Conservation (phyloP, 345 rosid genomes). For the Clausena lansium region DNA sequence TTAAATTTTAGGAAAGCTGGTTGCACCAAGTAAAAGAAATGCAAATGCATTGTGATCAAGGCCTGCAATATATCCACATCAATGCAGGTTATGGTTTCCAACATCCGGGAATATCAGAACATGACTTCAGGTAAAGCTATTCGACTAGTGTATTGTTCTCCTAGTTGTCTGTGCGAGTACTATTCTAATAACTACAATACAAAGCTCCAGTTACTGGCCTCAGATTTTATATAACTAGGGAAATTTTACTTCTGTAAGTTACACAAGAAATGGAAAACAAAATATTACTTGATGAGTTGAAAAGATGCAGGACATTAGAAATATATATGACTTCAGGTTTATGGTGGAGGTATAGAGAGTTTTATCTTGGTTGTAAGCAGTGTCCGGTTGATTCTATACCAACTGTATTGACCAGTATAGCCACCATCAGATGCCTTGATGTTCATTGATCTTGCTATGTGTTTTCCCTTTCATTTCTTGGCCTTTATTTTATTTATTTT, state of each 20-base stretch:
- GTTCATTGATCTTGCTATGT: not conserved
- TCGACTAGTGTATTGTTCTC: constrained; percentile 9
- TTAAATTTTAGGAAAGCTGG: constrained; percentile 65
- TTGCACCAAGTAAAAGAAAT: constrained; percentile 69
- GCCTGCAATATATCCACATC: constrained; percentile 56
- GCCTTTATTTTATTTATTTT: too few species aligned
- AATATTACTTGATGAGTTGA: not conserved
- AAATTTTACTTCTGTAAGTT: not conserved
- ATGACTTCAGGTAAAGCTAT: constrained; percentile 44
- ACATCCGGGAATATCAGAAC: constrained; percentile 34
- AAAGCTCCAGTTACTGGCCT: not conserved
- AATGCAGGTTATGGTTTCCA: constrained; percentile 37
- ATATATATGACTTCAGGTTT: not conserved
- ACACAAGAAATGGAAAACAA: not conserved
- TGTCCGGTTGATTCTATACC: not conserved
- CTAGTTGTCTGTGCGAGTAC: constrained; percentile 4
- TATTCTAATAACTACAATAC: not conserved
- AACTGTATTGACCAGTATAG: not conserved
- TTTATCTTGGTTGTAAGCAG: not conserved
- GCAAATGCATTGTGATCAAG: constrained; percentile 75
- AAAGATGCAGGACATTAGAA: not conserved
- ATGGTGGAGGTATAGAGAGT: not conserved
- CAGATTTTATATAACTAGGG: not conserved
- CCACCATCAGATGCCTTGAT: not conserved
- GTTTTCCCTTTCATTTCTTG: not conserved